Conservation (phyloP, 2,329 filamentous ascomycete genomes). For the Colletotrichum navitas region DNA sequence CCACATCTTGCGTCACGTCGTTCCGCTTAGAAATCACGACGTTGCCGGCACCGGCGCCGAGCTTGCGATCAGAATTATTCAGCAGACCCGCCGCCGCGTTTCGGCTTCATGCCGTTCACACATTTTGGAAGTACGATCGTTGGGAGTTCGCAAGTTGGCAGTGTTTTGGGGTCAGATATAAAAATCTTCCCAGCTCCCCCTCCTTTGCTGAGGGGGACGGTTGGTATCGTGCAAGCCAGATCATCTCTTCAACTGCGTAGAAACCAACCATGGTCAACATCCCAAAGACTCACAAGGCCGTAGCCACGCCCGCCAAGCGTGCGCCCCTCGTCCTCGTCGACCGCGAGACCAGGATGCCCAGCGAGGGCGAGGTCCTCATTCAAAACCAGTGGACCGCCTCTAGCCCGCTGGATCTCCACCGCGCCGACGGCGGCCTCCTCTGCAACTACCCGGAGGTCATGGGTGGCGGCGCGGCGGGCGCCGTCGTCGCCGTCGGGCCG, state of each 20-base stretch:
- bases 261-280: constrained; percentile 40
- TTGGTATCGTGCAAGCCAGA: not conserved
- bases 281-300: constrained; percentile 46
- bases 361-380: constrained; percentile 64
- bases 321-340: constrained; percentile 45
- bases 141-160: not conserved
- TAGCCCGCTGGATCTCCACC: constrained; percentile 72
- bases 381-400: constrained; percentile 71
- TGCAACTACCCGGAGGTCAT: constrained; percentile 63
- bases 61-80: constrained; percentile 25
- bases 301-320: constrained; percentile 44
- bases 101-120: not conserved
- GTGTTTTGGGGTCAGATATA: not conserved
- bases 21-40: constrained; percentile 38
- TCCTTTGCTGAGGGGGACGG: not conserved
- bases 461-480: constrained; percentile 66
- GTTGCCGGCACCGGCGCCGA: not conserved
- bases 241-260: not conserved
- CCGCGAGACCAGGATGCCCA: constrained; percentile 49
- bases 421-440: constrained; percentile 70
- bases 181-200: not conserved
- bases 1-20: not conserved
- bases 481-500: constrained; percentile 63
- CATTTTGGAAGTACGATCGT: not conserved
- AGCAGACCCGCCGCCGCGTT: not conserved